Percentiles rank a stretch among this genome's conserved stretches.
Conservation (phyloP, 2,329 filamentous ascomycete genomes). For the Ophiocordyceps unilateralis region DNA sequence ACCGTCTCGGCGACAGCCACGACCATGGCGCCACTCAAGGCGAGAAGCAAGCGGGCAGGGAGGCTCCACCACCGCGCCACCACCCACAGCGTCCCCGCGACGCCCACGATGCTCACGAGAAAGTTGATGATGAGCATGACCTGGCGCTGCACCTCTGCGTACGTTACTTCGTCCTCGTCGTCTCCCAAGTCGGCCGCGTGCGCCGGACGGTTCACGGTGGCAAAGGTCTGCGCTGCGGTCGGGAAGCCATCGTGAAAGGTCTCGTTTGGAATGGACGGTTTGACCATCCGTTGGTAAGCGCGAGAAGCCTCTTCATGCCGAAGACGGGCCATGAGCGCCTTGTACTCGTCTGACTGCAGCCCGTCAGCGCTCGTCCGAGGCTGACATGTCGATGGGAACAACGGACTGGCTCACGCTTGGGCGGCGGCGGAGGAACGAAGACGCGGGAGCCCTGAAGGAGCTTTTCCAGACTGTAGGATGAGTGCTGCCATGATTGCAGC, state of each 20-base stretch:
- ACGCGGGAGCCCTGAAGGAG: constrained; percentile 56
- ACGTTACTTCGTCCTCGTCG: constrained; percentile 47
- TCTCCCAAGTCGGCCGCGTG: constrained; percentile 21
- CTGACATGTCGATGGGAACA: not conserved
- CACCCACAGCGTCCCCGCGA: constrained; percentile 64
- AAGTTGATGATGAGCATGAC: constrained; percentile 80
- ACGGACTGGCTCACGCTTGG: constrained; percentile 60
- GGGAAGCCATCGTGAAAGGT: constrained; percentile 44
- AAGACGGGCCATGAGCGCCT: constrained; percentile 71
- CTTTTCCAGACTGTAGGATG: constrained; percentile 39
- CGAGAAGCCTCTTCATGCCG: constrained; percentile 68
- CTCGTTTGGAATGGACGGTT: constrained; percentile 36
- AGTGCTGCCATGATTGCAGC: constrained; percentile 19
- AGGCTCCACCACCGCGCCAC: constrained; percentile 59
- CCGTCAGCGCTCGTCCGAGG: not conserved
- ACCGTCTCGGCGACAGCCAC: constrained; percentile 63
- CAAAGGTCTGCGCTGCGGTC: constrained; percentile 34
- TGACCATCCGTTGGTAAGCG: constrained; percentile 66
- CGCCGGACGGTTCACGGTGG: constrained; percentile 31
- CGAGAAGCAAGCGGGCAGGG: constrained; percentile 50
- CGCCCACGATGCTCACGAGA: constrained; percentile 67
- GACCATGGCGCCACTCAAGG: constrained; percentile 49
- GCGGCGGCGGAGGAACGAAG: constrained; percentile 64
- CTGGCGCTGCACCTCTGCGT: constrained; percentile 63
- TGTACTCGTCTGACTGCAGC: constrained; percentile 58